Percentiles rank a stretch among this genome's conserved stretches.
Evolutionary conservation across 2,329 filamentous ascomycete species (phyloP).

Genomic region (Macroventuria anomochaeta): DNA sequence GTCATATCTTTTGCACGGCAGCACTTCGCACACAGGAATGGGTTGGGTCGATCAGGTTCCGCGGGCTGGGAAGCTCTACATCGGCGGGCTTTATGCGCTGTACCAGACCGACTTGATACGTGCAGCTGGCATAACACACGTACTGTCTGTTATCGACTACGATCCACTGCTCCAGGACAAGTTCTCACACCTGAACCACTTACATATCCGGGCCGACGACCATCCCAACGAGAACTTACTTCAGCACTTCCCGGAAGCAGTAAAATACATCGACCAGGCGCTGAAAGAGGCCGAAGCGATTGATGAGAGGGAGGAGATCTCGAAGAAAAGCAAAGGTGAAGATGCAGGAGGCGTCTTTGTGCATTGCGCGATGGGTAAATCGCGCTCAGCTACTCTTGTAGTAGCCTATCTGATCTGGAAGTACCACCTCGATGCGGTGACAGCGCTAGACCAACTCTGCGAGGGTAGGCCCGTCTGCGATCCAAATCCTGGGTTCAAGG

Average conservation of each 20-base stretch:
- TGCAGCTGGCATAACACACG: conserved; percentile 42
- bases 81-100: conserved; percentile 52
- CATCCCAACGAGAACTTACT: conserved; percentile 43
- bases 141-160: conserved; percentile 44
- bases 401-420: conserved; percentile 46
- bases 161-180: conserved; percentile 35
- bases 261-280: conserved; percentile 34
- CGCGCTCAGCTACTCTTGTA: conserved; percentile 40
- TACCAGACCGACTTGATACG: conserved; percentile 49
- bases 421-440: conserved; percentile 21
- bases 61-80: conserved; percentile 45
- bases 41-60: conserved; percentile 51
- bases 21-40: conserved; percentile 40
- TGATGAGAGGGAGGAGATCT: no score
- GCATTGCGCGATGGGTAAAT: conserved; percentile 48
- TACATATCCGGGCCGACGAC: conserved; percentile 42
- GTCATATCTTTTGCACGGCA: conserved; percentile 44
- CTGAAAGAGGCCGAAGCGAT: conserved; percentile 9
- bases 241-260: conserved; percentile 30
- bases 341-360: conserved; percentile 35
- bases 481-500: conserved; percentile 44
- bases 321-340: no score
- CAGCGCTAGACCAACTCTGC: conserved; percentile 37
- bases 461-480: conserved; percentile 45
- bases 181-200: conserved; percentile 38